phyloP scores from a whole-genome alignment of 164 flowering plant species.

The Aristolochia contorta region DNA sequence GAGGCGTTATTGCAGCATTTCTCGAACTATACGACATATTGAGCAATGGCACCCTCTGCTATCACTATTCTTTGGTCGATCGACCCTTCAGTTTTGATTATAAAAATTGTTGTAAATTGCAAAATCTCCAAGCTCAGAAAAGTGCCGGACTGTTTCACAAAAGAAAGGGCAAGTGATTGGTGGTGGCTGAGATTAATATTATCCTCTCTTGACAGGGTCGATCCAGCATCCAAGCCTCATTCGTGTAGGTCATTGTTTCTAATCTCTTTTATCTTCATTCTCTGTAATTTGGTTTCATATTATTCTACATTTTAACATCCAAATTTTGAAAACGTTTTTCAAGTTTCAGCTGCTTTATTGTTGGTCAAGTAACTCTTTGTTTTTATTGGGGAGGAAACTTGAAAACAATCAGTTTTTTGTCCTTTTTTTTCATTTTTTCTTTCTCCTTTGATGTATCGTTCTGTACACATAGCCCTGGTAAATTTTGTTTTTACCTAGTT shows the following conservation, averaged over 20 bases:
- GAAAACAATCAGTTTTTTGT: too few species aligned
- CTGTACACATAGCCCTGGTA: too few species aligned
- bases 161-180: constrained; percentile 17
- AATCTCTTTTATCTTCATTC: neutral
- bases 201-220: constrained; percentile 3
- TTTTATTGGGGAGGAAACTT: too few species aligned
- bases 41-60: constrained; percentile 12
- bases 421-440: too few species aligned
- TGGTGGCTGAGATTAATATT: constrained; percentile 14
- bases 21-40: constrained; percentile 50
- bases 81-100: constrained; percentile 20
- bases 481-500: too few species aligned
- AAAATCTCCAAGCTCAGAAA: constrained; percentile 13
- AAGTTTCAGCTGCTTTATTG: too few species aligned
- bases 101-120: constrained; percentile 22
- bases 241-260: neutral
- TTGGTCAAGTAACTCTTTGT: too few species aligned
- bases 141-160: constrained; percentile 5
- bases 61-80: constrained; percentile 34
- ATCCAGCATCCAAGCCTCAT: neutral
- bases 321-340: neutral
- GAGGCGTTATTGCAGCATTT: constrained; percentile 44
- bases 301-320: neutral
- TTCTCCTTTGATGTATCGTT: too few species aligned
- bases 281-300: neutral